Percentiles rank a stretch among this genome's conserved stretches.
phyloP scores from a whole-genome alignment of 2,329 filamentous ascomycete genomes.

The Didymosphaeria variabile region DNA sequence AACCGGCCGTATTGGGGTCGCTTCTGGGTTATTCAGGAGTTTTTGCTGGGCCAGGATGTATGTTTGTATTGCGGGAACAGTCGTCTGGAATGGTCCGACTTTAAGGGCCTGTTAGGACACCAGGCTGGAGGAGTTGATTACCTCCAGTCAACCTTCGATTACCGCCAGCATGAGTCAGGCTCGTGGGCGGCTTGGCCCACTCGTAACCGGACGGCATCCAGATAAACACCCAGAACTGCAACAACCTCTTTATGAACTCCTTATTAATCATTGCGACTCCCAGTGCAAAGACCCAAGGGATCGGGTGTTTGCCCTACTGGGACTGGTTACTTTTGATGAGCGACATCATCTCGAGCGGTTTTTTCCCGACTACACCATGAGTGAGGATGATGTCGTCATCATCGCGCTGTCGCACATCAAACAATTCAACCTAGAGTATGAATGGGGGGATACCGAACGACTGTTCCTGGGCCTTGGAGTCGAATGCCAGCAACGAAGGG shows the following conservation, averaged over 20 bases:
- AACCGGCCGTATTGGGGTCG: constrained; percentile 19
- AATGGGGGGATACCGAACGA: background rate
- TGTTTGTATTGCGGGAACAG: constrained; percentile 9
- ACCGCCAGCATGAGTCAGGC: constrained; percentile 8
- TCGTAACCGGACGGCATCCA: constrained; percentile 15
- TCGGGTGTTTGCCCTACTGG: constrained; percentile 27
- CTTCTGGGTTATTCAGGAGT: constrained; percentile 19
- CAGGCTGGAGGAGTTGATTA: constrained; percentile 5
- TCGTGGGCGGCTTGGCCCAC: constrained; percentile 12
- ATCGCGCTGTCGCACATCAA: constrained; percentile 17
- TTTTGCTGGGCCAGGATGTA: constrained; percentile 12
- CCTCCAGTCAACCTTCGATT: constrained; percentile 8
- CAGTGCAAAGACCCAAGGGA: constrained; percentile 29
- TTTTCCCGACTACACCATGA: constrained; percentile 20
- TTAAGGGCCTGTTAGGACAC: constrained; percentile 9
- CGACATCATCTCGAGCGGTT: constrained; percentile 13
- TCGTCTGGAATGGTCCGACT: constrained; percentile 1
- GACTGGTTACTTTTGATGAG: constrained; percentile 21
- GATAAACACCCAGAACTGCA: constrained; percentile 16
- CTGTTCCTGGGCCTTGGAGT: constrained; percentile 1
- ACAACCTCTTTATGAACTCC: constrained; percentile 24
- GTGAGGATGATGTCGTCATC: constrained; percentile 16
- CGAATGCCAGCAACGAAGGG: background rate
- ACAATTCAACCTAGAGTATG: background rate
- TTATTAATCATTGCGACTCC: constrained; percentile 20